Evolutionary conservation across 169 alveolate species (phyloP).

Genomic region (Plasmodium gonderi): DNA sequence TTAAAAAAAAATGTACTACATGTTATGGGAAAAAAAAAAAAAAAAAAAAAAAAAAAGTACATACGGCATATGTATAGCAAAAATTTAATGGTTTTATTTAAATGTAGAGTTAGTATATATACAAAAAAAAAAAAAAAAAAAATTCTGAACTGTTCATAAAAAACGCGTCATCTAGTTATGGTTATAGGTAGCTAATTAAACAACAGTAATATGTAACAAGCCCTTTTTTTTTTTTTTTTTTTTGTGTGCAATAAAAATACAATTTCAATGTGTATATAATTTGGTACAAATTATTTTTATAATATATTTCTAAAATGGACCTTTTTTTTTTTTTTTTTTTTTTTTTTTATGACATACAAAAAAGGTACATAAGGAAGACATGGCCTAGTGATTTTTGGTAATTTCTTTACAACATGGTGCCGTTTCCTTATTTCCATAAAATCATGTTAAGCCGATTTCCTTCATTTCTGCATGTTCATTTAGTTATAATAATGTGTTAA

Average conservation of each 20-base stretch:
- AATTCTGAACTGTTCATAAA: neutral
- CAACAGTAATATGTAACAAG: neutral
- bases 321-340: no score
- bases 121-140: neutral
- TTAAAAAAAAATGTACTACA: neutral
- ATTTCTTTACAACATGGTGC: neutral
- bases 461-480: neutral
- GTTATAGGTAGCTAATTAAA: constrained; percentile 1
- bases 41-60: constrained; percentile 4
- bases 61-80: constrained; percentile 9
- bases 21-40: constrained; percentile 17
- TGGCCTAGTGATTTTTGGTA: neutral
- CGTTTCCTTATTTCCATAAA: neutral
- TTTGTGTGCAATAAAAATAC: neutral
- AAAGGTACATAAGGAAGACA: neutral
- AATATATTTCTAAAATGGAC: neutral
- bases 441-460: neutral
- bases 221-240: neutral
- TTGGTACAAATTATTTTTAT: neutral
- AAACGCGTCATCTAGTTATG: neutral
- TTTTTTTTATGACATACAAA: neutral
- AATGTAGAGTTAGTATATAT: constrained; percentile 10
- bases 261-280: neutral
- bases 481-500: neutral
- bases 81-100: constrained; percentile 7